Base-by-base conservation (phyloP, 129 eudicot genomes). In the Tagetes erecta region DNA sequence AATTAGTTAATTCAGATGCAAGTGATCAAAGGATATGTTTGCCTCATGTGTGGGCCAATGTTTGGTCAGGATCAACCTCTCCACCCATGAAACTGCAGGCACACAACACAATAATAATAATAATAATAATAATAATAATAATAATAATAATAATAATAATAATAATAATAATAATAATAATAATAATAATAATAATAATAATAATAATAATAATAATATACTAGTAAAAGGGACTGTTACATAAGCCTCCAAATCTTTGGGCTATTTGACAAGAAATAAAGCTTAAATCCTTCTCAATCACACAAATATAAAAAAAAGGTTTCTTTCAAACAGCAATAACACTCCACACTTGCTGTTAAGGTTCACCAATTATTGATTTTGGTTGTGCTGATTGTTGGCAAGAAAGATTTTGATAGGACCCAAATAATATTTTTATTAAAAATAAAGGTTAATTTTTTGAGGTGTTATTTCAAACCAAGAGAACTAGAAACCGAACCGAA, bases 211-310 rank as follows among this genome's bases (percentile, higher is more conserved):
- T 20, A 20, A 20, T 4, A 20, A 20, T 70, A 72, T 72, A 71
- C 52, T 30, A 67, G 14, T 65, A 39, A 74, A 55, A 71, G 53
- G 67, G 73, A 41, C 50, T 72, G 34, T 59, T 34, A 65, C 66
- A 79, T 74, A 79, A 79, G 34, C 74, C 75, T 70, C 79, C 81
- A 75, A 83, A 79, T 71, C 53, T 31, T 64, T 62, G 60, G 76
- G 80, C 60, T 42, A 9, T 20, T 69, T 76, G 85, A 77, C 51
- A 72, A 39, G 85, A 82, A 72, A 82, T 82, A 82, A 82, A 78
- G 86, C 77, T 52, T 20, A 82, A 40, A 14, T 67, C 72, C 37
- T 67, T 74, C 56, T 71, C 65, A 50, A 66, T 59, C 70, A 64
- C 78, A 55, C 77, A 55, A 13, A 62, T n/a, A 45, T 20, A 62